phyloP scores from a whole-genome alignment of 805 yeast species.

The Yamadazyma olivae region DNA sequence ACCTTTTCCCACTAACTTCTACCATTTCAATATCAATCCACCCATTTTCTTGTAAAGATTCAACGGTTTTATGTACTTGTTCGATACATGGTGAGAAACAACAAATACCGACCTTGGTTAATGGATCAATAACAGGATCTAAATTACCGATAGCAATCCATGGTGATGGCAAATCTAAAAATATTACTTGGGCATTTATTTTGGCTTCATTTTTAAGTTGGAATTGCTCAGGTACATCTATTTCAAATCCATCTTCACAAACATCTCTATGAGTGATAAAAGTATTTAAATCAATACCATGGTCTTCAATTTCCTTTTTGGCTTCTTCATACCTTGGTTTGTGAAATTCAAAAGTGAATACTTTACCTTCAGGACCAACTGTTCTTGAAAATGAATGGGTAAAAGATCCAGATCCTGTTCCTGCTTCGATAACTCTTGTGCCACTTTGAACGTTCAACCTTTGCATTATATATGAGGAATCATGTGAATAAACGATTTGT shows the following conservation, averaged over 20 bases:
- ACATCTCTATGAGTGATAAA: slow-evolving; percentile 87
- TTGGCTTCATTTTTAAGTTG: slow-evolving; percentile 15
- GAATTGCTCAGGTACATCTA: slow-evolving; percentile 33
- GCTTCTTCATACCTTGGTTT: slow-evolving; percentile 82
- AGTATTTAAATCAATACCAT: slow-evolving; percentile 59
- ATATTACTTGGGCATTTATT: slow-evolving; percentile 69
- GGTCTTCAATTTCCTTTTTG: slow-evolving; percentile 66
- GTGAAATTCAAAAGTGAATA: slow-evolving; percentile 91
- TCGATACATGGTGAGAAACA: slow-evolving; percentile 98
- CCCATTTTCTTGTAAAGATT: slow-evolving; percentile 67
- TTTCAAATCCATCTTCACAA: slow-evolving; percentile 78
- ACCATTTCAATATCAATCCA: slow-evolving; percentile 92
- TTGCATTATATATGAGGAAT: slow-evolving; percentile 86
- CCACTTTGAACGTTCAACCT: slow-evolving; percentile 72
- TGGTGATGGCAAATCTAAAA: slow-evolving; percentile 93
- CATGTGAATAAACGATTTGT: slow-evolving; percentile 96
- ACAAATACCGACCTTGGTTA: slow-evolving; percentile 66
- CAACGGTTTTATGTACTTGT: slow-evolving; percentile 87
- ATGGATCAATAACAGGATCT: slow-evolving; percentile 51
- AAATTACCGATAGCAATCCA: slow-evolving; percentile 91
- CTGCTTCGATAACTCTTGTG: slow-evolving; percentile 87
- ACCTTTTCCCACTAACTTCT: slow-evolving; percentile 77
- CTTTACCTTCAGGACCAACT: slow-evolving; percentile 54
- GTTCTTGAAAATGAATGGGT: slow-evolving; percentile 90
- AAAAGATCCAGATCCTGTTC: slow-evolving; percentile 96